Evolutionary conservation across 306 rosid species (phyloP).

Genomic region (Pueraria montana): DNA sequence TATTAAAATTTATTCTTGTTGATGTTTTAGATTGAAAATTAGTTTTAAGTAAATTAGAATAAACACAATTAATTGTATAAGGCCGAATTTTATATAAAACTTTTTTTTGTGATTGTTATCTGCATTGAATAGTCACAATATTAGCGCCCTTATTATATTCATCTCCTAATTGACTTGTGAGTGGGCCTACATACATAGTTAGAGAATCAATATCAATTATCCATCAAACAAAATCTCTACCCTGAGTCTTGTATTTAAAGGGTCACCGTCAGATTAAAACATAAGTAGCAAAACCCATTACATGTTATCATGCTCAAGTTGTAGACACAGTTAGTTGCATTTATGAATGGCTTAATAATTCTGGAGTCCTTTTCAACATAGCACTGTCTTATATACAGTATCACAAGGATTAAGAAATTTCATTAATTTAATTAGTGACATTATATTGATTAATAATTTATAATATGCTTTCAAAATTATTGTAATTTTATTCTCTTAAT

Average conservation of each 20-base stretch:
- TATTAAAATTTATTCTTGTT: neutral
- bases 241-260: neutral
- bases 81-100: too few species aligned
- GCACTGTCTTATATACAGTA: neutral
- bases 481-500: neutral
- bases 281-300: neutral
- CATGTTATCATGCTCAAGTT: constrained; percentile 22
- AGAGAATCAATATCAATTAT: neutral
- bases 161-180: neutral
- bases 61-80: neutral
- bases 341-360: constrained; percentile 26
- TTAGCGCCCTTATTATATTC: neutral
- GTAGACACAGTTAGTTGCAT: constrained; percentile 24
- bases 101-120: neutral
- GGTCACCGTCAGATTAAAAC: constrained; percentile 17
- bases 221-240: neutral
- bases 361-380: neutral
- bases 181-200: neutral
- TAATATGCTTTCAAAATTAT: neutral
- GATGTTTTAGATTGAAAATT: neutral
- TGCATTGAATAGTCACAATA: neutral
- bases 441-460: neutral
- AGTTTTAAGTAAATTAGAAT: neutral
- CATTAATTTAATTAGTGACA: neutral
- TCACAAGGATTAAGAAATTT: neutral